Evolutionary conservation across 2,329 filamentous ascomycete genomes (phyloP), one percentile per base, ranked within the genome.

Genomic region (Zymoseptoria passerinii): DNA sequence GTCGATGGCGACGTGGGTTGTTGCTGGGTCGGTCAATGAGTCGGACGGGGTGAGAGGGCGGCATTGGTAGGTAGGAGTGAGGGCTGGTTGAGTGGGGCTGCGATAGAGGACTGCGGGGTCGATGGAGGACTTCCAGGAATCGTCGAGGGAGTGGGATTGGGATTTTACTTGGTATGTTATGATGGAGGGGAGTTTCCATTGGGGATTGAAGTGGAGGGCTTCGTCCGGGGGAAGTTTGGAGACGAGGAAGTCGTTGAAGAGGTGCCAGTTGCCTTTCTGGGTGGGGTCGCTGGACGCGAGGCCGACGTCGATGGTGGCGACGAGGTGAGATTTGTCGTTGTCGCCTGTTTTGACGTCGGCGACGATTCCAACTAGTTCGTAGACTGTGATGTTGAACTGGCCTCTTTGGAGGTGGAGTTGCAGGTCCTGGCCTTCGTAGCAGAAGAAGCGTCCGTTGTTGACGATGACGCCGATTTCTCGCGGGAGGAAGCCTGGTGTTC

Each of bases 221-320:
- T 99, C 92, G 61, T 91, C 86, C 28, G 83, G 82, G 29, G 86
- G 83, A 16, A 96, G 83, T 8, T 87, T 85, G 10, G 89, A 84
- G 20, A 99, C 95, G 40, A 96, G 76, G 68, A 99, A 99, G 74
- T 99, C 94, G 67, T 99, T 99, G 77, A 99, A 96, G 1, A 99
- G 76, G 74, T 97, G 90, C 95, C 95, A 99, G 66, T 87, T 86
- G 67, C 83, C 87, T 63, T 84, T 81, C 3, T 77, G 77, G 0
- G 83, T 80, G 0, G 81, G 72, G 49, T 82, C 52, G n/a, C 29
- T 27, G 35, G 63, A 78, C 0, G 88, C 84, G 54, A 90, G 84
- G 10, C 83, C 82, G 58, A 88, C 86, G 71, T 99, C 95, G 65
- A 96, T 85, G 72, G 95, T 88, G 9, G 91, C 90, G 7, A 97